A percentile compares a stretch with the other conserved stretches of the same genome.
phyloP scores from a whole-genome alignment of 495 filamentous ascomycete genomes.

The Neurospora sp. region DNA sequence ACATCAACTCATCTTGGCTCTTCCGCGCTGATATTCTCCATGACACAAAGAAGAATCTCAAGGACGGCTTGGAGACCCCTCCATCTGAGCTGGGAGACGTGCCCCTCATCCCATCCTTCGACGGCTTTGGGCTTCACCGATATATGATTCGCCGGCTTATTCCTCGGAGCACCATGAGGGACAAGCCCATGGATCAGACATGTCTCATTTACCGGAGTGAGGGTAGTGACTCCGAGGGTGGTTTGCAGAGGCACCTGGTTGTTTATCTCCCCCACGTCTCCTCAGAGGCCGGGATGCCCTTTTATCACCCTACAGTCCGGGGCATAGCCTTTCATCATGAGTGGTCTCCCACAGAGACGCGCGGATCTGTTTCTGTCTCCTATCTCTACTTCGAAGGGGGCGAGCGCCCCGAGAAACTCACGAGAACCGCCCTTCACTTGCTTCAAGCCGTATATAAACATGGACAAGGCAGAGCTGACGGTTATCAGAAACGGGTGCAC shows the following conservation, averaged over 20 bases:
- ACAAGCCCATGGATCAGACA: constrained; percentile 66
- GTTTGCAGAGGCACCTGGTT: constrained; percentile 43
- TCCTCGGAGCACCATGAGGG: constrained; percentile 68
- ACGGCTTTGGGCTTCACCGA: constrained; percentile 16
- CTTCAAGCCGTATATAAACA: constrained; percentile 68
- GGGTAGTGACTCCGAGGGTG: neutral
- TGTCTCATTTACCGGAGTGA: constrained; percentile 52
- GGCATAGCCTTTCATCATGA: constrained; percentile 65
- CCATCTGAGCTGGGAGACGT: constrained; percentile 2
- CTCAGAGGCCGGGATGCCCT: constrained; percentile 55
- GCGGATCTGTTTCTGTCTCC: constrained; percentile 53
- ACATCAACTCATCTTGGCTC: constrained; percentile 71
- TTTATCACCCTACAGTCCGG: constrained; percentile 71
- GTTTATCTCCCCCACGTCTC: constrained; percentile 68
- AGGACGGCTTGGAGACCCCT: constrained; percentile 3
- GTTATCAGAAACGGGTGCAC: constrained; percentile 64
- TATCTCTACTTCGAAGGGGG: constrained; percentile 48
- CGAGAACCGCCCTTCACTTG: constrained; percentile 60
- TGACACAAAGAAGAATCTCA: constrained; percentile 14
- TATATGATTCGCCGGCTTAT: constrained; percentile 64
- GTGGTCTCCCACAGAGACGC: constrained; percentile 28
- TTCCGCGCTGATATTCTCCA: constrained; percentile 81
- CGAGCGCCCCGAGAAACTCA: constrained; percentile 41
- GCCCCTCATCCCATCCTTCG: constrained; percentile 10
- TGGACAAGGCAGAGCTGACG: constrained; percentile 48